These are phyloP conservation scores for Neurospora sp. DNA, from an alignment of 495 filamentous ascomycete species.

Conservation along the genomic window DNA sequence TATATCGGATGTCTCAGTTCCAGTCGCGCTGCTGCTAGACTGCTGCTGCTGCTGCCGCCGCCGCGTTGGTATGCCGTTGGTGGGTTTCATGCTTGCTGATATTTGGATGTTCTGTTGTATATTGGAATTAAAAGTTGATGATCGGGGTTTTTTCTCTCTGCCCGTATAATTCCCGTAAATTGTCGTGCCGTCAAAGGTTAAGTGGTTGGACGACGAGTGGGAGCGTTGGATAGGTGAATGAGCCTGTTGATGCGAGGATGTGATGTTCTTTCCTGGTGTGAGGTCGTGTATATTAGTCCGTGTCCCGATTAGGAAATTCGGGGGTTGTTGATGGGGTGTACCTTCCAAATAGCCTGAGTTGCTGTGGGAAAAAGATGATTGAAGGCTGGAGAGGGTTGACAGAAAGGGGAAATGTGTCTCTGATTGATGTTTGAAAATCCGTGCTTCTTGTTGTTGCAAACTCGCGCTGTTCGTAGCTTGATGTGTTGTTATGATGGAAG, in stretches of 20 bases:
- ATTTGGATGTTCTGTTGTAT: background rate
- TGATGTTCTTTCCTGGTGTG: background rate
- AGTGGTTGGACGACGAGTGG: background rate
- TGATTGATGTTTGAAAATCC: background rate
- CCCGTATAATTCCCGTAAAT: background rate
- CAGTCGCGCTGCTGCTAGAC: constrained; percentile 2
- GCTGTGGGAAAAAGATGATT: too few species aligned
- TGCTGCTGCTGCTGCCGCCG: background rate
- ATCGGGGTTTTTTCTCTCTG: background rate
- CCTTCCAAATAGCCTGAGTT: background rate
- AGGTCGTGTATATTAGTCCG: background rate
- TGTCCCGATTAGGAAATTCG: background rate
- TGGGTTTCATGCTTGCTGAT: background rate
- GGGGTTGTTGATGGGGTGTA: background rate
- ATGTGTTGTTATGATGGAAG: background rate
- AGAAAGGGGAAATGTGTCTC: background rate
- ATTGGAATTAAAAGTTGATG: background rate
- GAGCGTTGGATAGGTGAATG: background rate
- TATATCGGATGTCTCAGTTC: constrained; percentile 4
- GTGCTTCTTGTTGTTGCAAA: background rate
- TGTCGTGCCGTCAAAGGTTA: background rate
- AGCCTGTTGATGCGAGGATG: background rate
- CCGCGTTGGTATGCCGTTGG: constrained; percentile 1
- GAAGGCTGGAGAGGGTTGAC: too few species aligned
- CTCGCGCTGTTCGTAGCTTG: background rate